Conservation (phyloP, 2,329 filamentous ascomycete genomes). For the Magnaporthiopsis incrustans region DNA sequence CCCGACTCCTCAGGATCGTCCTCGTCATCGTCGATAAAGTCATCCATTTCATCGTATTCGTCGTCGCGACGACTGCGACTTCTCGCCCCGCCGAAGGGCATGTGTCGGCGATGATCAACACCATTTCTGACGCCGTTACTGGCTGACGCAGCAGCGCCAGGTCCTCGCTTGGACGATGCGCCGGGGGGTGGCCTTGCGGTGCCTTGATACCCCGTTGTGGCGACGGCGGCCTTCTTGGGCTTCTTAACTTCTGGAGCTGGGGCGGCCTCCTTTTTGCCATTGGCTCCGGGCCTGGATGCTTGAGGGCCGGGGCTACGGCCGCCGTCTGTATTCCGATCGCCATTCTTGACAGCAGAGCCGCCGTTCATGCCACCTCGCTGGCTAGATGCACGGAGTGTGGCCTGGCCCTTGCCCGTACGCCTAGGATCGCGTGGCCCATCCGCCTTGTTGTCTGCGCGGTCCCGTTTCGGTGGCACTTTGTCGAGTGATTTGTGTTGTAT, state of each 20-base stretch:
- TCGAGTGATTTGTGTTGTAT: conserved; percentile 70
- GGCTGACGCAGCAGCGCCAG: conserved; percentile 23
- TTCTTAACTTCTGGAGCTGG: conserved; percentile 43
- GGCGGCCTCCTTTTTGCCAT: conserved; percentile 18
- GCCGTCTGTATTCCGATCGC: background rate
- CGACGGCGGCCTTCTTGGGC: conserved; percentile 50
- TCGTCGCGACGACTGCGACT: conserved; percentile 37
- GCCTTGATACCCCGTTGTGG: conserved; percentile 58
- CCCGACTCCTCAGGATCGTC: conserved; percentile 38
- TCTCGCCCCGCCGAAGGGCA: conserved; percentile 13
- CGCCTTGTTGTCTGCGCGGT: conserved; percentile 38
- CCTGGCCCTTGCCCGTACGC: background rate
- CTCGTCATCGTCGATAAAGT: conserved; percentile 55
- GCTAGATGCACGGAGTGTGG: background rate
- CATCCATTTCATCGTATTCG: conserved; percentile 53
- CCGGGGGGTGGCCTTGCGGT: conserved; percentile 52
- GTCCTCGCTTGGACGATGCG: conserved; percentile 22
- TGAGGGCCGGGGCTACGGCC: background rate
- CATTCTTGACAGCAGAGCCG: background rate
- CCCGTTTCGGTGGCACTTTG: conserved; percentile 49
- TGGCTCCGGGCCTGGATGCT: conserved; percentile 5
- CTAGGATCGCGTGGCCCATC: conserved; percentile 27
- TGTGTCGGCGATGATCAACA: conserved; percentile 7
- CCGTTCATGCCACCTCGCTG: conserved; percentile 1
- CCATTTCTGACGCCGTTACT: background rate